Evolutionary conservation across 148 eudicot species (phyloP), one percentile per base, ranked within the genome.

Genomic region (Polygonum maritimum): DNA sequence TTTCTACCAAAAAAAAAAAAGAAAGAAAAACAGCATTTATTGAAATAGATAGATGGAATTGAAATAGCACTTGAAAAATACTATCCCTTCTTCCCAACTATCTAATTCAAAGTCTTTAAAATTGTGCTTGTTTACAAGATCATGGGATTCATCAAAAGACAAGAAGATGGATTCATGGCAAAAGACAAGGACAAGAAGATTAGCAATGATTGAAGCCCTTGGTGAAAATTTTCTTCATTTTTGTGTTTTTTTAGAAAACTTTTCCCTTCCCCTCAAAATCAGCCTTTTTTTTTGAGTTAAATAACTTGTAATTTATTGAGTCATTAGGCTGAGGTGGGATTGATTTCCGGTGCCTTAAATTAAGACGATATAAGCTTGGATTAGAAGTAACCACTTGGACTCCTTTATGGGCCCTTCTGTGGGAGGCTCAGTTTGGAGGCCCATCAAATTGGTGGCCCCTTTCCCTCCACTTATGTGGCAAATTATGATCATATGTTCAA

Each of bases 151-250:
- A 15, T 33, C 41, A 3, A n/a, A n/a, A n/a, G n/a, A 65, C 71
- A 33, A 65, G 71, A 35, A 14, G n/a, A 65, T 65, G 71, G 71
- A 65, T 65, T 63, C 69, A 63, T 63, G 40, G 69, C 39, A 18
- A 31, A 63, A 31, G 18, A 67, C 71, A 67, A 67, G 44, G 71
- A 38, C 71, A 67, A 35, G 5, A 63, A 67, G 44, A 67, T 67
- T 67, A 67, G 45, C 6, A 15, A 36, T 36, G 71, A 36, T 14
- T 41, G 71, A 65, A 33, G 71, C 71, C 40, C 45, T 60, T 60
- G 67, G 21, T 60, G 14, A 26, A 26, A 22, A 22, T 13, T 13
- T 36, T 2, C 16, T 35, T 33, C 11, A 31, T 31, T 65, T 65
- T 33, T 12, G 10, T 10, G 39, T 3, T 33, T 36, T 65, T 31